A percentile compares a stretch with the other conserved stretches of the same genome.
Conservation (phyloP, 306 rosid genomes). For the Aeschynomene evenia region DNA sequence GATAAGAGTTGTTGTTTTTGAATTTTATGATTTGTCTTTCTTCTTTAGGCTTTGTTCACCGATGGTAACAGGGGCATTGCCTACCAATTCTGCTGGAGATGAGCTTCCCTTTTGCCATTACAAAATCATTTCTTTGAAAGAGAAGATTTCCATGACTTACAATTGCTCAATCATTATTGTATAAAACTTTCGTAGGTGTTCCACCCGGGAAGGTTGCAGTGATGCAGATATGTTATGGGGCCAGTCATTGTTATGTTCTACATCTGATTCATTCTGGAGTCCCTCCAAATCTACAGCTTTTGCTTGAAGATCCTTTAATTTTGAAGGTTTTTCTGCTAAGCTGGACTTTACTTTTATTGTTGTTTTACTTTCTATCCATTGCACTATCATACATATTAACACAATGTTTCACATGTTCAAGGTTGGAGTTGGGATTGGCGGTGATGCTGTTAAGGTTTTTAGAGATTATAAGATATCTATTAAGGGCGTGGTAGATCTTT, state of each 20-base stretch:
- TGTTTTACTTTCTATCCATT: neutral
- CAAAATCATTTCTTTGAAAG: conserved; percentile 14
- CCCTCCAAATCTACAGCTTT: conserved; percentile 58
- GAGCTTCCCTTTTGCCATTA: neutral
- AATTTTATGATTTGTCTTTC: conserved; percentile 18
- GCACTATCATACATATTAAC: conserved; percentile 2
- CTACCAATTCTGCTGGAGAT: neutral
- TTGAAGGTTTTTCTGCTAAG: conserved; percentile 53
- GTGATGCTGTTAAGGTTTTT: conserved; percentile 70
- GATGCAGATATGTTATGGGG: conserved; percentile 73
- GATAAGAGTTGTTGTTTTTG: neutral
- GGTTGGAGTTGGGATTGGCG: conserved; percentile 80
- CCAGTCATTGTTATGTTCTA: conserved; percentile 67
- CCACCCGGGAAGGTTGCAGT: conserved; percentile 83
- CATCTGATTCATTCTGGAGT: conserved; percentile 88
- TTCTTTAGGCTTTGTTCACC: neutral
- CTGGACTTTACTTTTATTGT: neutral
- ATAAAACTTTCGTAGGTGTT: conserved; percentile 54
- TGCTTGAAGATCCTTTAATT: conserved; percentile 70
- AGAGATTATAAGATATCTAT: conserved; percentile 67
- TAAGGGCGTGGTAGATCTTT: conserved; percentile 67
- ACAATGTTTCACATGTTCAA: conserved; percentile 29
- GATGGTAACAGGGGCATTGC: conserved; percentile 1
- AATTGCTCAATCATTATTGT: conserved; percentile 25
- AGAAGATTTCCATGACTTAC: neutral